Evolutionary conservation across 495 filamentous ascomycete genomes (phyloP).

Genomic region (Podospora appendiculata): DNA sequence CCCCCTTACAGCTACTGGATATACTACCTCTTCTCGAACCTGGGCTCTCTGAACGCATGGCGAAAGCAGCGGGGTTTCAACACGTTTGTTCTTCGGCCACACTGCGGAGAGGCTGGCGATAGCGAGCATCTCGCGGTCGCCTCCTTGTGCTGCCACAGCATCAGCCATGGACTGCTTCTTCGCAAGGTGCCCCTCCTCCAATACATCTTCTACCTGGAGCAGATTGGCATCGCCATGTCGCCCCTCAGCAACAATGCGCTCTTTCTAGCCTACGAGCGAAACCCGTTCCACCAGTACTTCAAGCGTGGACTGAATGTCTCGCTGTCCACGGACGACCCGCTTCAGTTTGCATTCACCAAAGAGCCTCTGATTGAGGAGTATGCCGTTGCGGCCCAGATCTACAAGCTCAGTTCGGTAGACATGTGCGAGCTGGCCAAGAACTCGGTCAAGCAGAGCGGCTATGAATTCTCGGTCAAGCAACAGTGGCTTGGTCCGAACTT

Average conservation of each 20-base stretch:
- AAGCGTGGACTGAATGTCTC: conserved; percentile 91
- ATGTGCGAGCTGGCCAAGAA: conserved; percentile 98
- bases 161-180: conserved; percentile 88
- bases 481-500: conserved; percentile 80
- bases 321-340: conserved; percentile 90
- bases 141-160: conserved; percentile 91
- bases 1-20: conserved; percentile 99
- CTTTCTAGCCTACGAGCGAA: conserved; percentile 94
- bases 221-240: conserved; percentile 98
- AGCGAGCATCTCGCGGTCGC: conserved; percentile 92
- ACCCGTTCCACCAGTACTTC: conserved; percentile 93
- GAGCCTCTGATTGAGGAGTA: conserved; percentile 98
- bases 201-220: conserved; percentile 96
- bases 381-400: conserved; percentile 94
- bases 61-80: conserved; percentile 89
- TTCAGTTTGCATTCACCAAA: conserved; percentile 98
- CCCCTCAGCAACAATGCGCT: conserved; percentile 96
- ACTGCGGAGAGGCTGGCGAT: conserved; percentile 95
- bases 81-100: conserved; percentile 86
- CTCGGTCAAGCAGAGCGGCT: conserved; percentile 89
- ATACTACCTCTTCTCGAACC: conserved; percentile 93
- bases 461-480: conserved; percentile 79
- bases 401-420: conserved; percentile 92
- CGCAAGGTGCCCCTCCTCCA: conserved; percentile 92
- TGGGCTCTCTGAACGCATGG: conserved; percentile 86